phyloP scores from a whole-genome alignment of 176 grass and related monocot genomes.

The Bolboschoenus planiculmis region DNA sequence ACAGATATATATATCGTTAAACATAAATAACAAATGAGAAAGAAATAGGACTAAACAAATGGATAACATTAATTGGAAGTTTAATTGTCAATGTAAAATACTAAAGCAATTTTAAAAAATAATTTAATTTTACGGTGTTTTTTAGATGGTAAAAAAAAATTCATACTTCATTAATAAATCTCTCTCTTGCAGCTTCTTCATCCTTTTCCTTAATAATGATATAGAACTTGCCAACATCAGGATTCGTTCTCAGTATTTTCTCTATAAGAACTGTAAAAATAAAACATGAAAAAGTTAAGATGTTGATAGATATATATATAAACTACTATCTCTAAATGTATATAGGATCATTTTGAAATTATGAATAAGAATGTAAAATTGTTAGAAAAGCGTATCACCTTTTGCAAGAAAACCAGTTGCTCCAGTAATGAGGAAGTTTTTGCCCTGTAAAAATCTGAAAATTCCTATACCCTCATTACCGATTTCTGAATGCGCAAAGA shows the following conservation, averaged over 20 bases:
- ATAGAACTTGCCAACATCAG: slow-evolving; percentile 81
- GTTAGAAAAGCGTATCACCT: slow-evolving; percentile 27
- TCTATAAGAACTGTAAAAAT: slow-evolving; percentile 60
- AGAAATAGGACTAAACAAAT: not conserved
- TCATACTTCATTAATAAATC: slow-evolving; percentile 54
- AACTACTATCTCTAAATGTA: not conserved
- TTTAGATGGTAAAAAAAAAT: not conserved
- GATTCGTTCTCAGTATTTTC: slow-evolving; percentile 72
- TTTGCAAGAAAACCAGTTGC: slow-evolving; percentile 88
- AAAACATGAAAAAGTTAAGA: not conserved
- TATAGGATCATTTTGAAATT: not conserved
- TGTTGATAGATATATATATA: not conserved
- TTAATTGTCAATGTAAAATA: not conserved
- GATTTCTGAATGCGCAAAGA: not conserved
- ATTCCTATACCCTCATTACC: slow-evolving; percentile 49
- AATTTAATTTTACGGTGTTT: not conserved
- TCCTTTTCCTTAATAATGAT: slow-evolving; percentile 85
- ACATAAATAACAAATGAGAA: not conserved
- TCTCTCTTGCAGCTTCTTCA: slow-evolving; percentile 43
- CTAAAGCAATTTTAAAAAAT: not conserved
- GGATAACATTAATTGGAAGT: not conserved
- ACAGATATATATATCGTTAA: not conserved
- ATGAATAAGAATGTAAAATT: too few relatives aligned
- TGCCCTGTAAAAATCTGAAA: slow-evolving; percentile 49
- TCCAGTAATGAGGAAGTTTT: slow-evolving; percentile 84